Evolutionary conservation across 305 asterid species (phyloP), one percentile per base, ranked within the genome.

Genomic region (Fraxinus xanthoxyloides): DNA sequence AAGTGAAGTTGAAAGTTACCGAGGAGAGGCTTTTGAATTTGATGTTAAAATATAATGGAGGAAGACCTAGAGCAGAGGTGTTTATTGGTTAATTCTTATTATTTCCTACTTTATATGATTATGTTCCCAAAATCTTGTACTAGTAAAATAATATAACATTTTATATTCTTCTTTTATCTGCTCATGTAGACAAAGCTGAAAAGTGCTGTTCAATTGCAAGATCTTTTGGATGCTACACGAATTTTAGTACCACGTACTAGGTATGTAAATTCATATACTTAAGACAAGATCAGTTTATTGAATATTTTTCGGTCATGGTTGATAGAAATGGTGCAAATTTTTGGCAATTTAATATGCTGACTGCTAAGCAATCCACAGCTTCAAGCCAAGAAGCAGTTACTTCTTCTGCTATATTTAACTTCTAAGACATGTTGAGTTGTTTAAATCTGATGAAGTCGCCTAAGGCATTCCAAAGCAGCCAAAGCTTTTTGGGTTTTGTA

Each of bases 61-160:
- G 98, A 72, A 92, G 91, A 84, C 96, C 99, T 82, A 92, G 99
- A 91, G 91, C 97, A 40, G 99, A 97, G 98, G 99, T 95, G 87
- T 80, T 46, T 80, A 46, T 78, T 73, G n/a, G 24, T 31, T 70
- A 76, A 35, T 82, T 77, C 67, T 78, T 82, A 65, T 59, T 78
- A 56, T 81, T 31, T 82, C 35, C 65, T 79, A 7, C 15, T 69
- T 80, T 79, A 77, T 12, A 76, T 74, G 31, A 61, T 59, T 83
- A 54, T 70, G 12, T 26, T 46, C 31, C 59, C 70, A 31, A 77
- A 70, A 19, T 59, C 80, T 80, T 85, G 77, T 72, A 59, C 15
- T 26, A 76, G 46, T 28, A 72, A 84, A 76, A 3, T 81, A 19
- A 15, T 80, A 61, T 63, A 23, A n/a, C 23, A 65, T 79, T 48